Evolutionary conservation across 1,139 yeast species (phyloP).

Genomic region (Kodamaea suecica): DNA sequence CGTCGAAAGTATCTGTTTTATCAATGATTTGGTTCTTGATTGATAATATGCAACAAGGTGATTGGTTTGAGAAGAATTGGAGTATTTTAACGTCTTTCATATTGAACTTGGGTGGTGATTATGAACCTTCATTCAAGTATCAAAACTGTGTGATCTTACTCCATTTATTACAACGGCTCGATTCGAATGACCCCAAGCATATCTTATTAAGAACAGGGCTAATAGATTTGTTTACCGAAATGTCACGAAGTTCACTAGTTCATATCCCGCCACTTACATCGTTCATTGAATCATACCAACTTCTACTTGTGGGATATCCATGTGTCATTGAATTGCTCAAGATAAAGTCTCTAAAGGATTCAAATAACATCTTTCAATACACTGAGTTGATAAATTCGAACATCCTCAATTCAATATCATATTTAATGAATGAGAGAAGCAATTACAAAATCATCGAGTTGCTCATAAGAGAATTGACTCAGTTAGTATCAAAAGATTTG

Average conservation of each 20-base stretch:
- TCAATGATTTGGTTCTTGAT: constrained; percentile 33
- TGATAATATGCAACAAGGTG: constrained; percentile 12
- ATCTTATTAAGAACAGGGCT: constrained; percentile 38
- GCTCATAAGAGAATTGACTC: constrained; percentile 17
- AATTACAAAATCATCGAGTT: constrained; percentile 8
- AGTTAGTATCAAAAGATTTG: constrained; percentile 9
- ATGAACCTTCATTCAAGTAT: constrained; percentile 41
- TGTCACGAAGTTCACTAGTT: constrained; percentile 36
- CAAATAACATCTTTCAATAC: constrained; percentile 5
- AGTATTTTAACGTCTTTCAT: constrained; percentile 46
- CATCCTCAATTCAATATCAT: constrained; percentile 23
- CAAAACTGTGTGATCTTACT: constrained; percentile 40
- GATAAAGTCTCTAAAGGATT: constrained; percentile 6
- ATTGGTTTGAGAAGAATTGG: constrained; percentile 32
- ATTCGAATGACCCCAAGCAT: constrained; percentile 6
- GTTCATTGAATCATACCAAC: constrained; percentile 19
- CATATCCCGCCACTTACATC: constrained; percentile 49
- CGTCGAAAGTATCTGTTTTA: constrained; percentile 20
- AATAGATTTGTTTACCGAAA: constrained; percentile 38
- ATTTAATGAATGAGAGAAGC: constrained; percentile 12
- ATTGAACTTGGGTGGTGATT: constrained; percentile 51
- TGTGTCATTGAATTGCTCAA: constrained; percentile 14
- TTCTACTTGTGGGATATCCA: constrained; percentile 28
- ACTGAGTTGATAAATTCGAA: constrained; percentile 22
- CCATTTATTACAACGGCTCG: constrained; percentile 6